Percentiles rank a stretch among this genome's conserved stretches.
Evolutionary conservation across 768 basidiomycete species (phyloP).

Genomic region (Sporobolomyces roseus): DNA sequence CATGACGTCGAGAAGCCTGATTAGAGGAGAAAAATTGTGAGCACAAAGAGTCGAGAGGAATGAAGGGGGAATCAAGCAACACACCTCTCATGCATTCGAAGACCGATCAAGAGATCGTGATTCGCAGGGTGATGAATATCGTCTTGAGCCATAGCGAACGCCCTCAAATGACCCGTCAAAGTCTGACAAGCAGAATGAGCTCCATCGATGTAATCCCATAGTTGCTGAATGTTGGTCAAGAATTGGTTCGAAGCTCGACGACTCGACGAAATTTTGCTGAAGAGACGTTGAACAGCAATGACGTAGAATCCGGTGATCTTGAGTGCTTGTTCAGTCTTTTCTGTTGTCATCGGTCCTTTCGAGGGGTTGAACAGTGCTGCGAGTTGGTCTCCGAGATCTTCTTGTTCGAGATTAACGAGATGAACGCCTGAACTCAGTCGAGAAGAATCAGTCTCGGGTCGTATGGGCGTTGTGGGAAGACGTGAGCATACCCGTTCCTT

Average conservation of each 20-base stretch:
- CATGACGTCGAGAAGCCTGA: slow-evolving; percentile 35
- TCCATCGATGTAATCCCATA: slow-evolving; percentile 31
- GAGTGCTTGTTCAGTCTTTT: slow-evolving; percentile 27
- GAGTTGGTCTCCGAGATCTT: slow-evolving; percentile 20
- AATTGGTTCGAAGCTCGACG: not conserved
- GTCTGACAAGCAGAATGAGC: slow-evolving; percentile 26
- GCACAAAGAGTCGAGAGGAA: not conserved
- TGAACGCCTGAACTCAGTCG: slow-evolving; percentile 36
- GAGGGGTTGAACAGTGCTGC: slow-evolving; percentile 18
- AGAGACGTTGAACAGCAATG: slow-evolving; percentile 30
- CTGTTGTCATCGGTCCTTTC: slow-evolving; percentile 4
- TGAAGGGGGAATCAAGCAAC: not conserved
- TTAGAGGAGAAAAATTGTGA: not conserved
- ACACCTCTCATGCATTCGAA: slow-evolving; percentile 33
- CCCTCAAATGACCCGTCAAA: slow-evolving; percentile 16
- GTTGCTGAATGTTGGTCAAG: slow-evolving; percentile 5
- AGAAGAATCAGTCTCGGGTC: too few relatives aligned
- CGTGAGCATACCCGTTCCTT: slow-evolving; percentile 8
- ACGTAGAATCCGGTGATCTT: slow-evolving; percentile 33
- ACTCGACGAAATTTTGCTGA: slow-evolving; percentile 15
- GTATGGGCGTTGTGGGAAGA: too few relatives aligned
- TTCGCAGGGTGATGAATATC: slow-evolving; percentile 23
- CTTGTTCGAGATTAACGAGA: slow-evolving; percentile 31
- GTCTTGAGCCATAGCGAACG: slow-evolving; percentile 13
- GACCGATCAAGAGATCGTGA: slow-evolving; percentile 34